Base-by-base conservation (phyloP, 345 rosid genomes). In the Salix viminalis region DNA sequence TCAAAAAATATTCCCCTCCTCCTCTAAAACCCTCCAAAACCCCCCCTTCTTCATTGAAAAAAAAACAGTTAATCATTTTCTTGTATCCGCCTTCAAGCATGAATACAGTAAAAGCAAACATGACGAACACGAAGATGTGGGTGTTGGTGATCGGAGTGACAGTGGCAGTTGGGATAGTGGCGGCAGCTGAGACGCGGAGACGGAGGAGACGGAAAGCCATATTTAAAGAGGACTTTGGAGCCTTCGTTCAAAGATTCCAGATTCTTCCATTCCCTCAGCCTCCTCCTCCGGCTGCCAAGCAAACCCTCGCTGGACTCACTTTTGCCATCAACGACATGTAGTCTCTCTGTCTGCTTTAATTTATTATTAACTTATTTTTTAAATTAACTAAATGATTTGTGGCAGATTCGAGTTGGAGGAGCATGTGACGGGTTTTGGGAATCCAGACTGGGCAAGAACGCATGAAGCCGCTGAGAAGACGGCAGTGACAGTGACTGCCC, bases 211-310 rank as follows among this genome's bases (percentile, higher is more conserved):
- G 83, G 70, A 90, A 77, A 66, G 79, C 74, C 7, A 83, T 77
- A 21, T 44, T n/a, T 39, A 64, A 65, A 72, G 86, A 77, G 42
- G 94, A 91, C 84, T 93, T 89, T 44, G 94, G 97, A 30, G 97
- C 97, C 71, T 93, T 95, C 68, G 46, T 95, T 28, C 83, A 90
- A 79, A 89, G 89, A 72, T 87, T 95, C 71, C 88, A 89, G 81
- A 87, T 93, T 23, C 82, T 87, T 76, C 94, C 97, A 41, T 89
- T 84, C 46, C 91, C 97, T 78, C 97, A 90, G 75, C 94, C 92
- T 42, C 94, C 97, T 73, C 97, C 99, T 30, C 97, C 99, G 11
- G 93, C 97, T 32, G 91, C 96, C 30, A 85, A 70, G 62, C 97
- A 85, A 82, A 79, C 89, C 6, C 93, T 95, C 26, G 82, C 92